Evolutionary conservation across 106 monocot genomes (phyloP).

Genomic region (Phalaenopsis equestris): DNA sequence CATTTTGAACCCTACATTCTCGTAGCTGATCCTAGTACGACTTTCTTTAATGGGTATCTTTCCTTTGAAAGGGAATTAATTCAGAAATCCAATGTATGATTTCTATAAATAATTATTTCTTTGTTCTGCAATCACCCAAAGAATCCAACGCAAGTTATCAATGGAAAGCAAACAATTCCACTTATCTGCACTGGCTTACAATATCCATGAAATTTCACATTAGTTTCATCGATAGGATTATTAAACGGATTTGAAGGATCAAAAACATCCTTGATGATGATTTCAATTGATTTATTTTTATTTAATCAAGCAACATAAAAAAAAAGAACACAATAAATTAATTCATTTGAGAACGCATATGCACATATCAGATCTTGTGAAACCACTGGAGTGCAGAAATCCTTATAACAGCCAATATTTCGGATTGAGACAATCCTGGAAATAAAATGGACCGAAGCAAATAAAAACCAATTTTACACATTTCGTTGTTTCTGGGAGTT

Average conservation of each 20-base stretch:
- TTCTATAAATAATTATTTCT: no score
- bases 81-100: no score
- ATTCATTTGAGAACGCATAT: neutral
- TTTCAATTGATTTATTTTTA: neutral
- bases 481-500: neutral
- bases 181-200: no score
- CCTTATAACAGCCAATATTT: neutral
- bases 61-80: no score
- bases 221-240: neutral
- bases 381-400: neutral
- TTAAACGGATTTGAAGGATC: neutral
- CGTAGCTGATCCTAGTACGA: no score
- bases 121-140: no score
- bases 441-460: neutral
- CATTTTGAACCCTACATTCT: no score
- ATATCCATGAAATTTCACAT: no score
- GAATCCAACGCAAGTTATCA: no score
- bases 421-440: neutral
- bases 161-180: no score
- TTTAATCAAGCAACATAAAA: no score
- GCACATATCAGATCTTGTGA: neutral
- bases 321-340: neutral
- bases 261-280: neutral
- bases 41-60: no score
- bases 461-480: neutral